These are phyloP conservation scores for Fusarium tricinctum DNA, from an alignment of 2,329 filamentous ascomycete genomes.

Conservation along the genomic window DNA sequence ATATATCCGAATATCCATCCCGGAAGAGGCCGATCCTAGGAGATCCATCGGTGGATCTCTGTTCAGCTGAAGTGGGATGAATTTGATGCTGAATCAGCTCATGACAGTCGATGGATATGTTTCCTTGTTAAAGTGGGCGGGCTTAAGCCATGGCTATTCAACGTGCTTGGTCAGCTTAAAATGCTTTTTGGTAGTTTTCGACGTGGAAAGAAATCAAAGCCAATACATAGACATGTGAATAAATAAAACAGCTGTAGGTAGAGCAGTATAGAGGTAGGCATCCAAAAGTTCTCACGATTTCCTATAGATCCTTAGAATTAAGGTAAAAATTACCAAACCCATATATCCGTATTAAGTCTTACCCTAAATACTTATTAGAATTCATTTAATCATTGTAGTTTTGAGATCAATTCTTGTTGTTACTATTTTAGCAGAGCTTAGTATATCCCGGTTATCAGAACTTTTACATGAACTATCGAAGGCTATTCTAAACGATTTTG, in stretches of 20 bases:
- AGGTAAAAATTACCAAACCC: too few relatives aligned
- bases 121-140: slow-evolving; percentile 2
- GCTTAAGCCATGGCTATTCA: slow-evolving; percentile 1
- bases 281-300: too few relatives aligned
- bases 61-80: slow-evolving; percentile 24
- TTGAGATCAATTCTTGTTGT: too few relatives aligned
- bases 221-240: too few relatives aligned
- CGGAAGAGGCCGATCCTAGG: slow-evolving; percentile 13
- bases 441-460: too few relatives aligned
- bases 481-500: neutral
- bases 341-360: too few relatives aligned
- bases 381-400: too few relatives aligned
- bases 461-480: too few relatives aligned
- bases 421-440: too few relatives aligned
- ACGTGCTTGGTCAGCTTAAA: neutral
- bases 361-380: too few relatives aligned
- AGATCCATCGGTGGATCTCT: slow-evolving; percentile 34
- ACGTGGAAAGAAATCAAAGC: too few relatives aligned
- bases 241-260: neutral
- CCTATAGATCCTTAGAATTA: too few relatives aligned
- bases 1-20: slow-evolving; percentile 49
- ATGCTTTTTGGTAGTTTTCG: neutral
- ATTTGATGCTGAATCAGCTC: slow-evolving; percentile 42
- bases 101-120: neutral
- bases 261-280: neutral